Percentiles rank a stretch among this genome's conserved stretches.
Conservation (phyloP, 2,329 filamentous ascomycete genomes). For the Orbilia javanica region DNA sequence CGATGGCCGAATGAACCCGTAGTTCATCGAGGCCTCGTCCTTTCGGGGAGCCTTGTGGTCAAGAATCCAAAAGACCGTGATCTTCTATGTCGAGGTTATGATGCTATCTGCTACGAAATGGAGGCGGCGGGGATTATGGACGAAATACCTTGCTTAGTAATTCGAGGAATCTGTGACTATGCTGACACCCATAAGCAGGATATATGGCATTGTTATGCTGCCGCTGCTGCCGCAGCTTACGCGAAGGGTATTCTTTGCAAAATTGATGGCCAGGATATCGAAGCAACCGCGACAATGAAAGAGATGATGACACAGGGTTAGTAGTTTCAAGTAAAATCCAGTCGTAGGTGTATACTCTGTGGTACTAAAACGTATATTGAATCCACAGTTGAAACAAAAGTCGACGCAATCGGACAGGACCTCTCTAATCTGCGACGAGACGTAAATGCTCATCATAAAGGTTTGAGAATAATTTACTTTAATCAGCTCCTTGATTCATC, state of each 20-base stretch:
- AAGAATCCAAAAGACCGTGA: constrained; percentile 6
- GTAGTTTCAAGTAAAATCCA: too few relatives aligned
- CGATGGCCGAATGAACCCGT: not conserved
- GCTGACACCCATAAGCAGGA: constrained; percentile 11
- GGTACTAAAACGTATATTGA: too few relatives aligned
- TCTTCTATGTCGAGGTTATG: not conserved
- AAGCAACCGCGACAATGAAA: not conserved
- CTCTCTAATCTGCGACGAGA: not conserved
- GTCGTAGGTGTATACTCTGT: too few relatives aligned
- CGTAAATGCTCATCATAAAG: not conserved
- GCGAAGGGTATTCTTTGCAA: constrained; percentile 7
- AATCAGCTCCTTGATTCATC: too few relatives aligned
- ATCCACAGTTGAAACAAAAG: not conserved
- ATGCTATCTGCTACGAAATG: constrained; percentile 25
- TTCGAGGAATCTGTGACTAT: constrained; percentile 14
- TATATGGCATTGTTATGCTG: constrained; percentile 16
- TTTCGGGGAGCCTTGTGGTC: constrained; percentile 7
- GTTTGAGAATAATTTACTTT: too few relatives aligned
- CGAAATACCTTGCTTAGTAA: constrained; percentile 6
- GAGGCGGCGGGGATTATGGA: constrained; percentile 8
- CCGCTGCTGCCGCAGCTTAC: not conserved
- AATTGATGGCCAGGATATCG: not conserved
- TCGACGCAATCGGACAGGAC: not conserved
- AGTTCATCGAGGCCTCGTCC: constrained; percentile 14
- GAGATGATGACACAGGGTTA: not conserved